Percentiles rank a stretch among this genome's conserved stretches.
These are phyloP conservation scores for Vanrija pseudolonga DNA, from an alignment of 1,284 basidiomycete species.

Conservation along the genomic window DNA sequence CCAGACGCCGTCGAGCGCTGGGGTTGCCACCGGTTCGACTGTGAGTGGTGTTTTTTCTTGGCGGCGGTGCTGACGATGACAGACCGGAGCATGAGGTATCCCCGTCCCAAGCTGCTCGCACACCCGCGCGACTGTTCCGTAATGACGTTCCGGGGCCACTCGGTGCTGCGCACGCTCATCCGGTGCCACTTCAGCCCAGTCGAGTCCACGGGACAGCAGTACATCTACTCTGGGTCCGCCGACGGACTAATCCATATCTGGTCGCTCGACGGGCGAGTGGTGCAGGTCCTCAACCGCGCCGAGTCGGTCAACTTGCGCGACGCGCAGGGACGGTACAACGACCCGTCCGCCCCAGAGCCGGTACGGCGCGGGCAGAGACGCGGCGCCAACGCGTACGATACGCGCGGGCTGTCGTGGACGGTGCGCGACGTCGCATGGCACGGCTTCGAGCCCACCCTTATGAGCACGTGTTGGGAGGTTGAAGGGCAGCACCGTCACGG, in stretches of 20 bases:
- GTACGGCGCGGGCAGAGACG: slow-evolving; percentile 47
- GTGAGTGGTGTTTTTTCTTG: slow-evolving; percentile 53
- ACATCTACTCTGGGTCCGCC: slow-evolving; percentile 77
- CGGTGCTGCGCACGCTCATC: slow-evolving; percentile 88
- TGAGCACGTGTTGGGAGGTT: slow-evolving; percentile 85
- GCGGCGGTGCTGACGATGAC: neutral
- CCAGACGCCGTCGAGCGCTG: slow-evolving; percentile 54
- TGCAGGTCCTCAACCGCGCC: slow-evolving; percentile 69
- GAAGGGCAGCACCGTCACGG: slow-evolving; percentile 53
- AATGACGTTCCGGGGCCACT: slow-evolving; percentile 92
- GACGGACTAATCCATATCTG: slow-evolving; percentile 66
- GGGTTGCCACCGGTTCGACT: slow-evolving; percentile 69
- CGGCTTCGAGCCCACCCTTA: slow-evolving; percentile 69
- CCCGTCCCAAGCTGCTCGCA: slow-evolving; percentile 40
- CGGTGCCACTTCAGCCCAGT: slow-evolving; percentile 91
- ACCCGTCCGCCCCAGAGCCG: slow-evolving; percentile 41
- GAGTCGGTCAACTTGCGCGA: slow-evolving; percentile 67
- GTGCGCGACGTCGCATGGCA: slow-evolving; percentile 67
- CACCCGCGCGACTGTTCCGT: slow-evolving; percentile 88
- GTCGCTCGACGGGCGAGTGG: slow-evolving; percentile 75
- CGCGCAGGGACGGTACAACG: slow-evolving; percentile 24
- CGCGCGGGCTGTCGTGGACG: slow-evolving; percentile 21
- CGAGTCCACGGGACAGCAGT: slow-evolving; percentile 85
- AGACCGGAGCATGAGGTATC: slow-evolving; percentile 63
- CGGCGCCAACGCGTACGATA: slow-evolving; percentile 53